A percentile compares a stretch with the other conserved stretches of the same genome.
Evolutionary conservation across 2,329 filamentous ascomycete species (phyloP).

Genomic region (Aspergillus sp.): DNA sequence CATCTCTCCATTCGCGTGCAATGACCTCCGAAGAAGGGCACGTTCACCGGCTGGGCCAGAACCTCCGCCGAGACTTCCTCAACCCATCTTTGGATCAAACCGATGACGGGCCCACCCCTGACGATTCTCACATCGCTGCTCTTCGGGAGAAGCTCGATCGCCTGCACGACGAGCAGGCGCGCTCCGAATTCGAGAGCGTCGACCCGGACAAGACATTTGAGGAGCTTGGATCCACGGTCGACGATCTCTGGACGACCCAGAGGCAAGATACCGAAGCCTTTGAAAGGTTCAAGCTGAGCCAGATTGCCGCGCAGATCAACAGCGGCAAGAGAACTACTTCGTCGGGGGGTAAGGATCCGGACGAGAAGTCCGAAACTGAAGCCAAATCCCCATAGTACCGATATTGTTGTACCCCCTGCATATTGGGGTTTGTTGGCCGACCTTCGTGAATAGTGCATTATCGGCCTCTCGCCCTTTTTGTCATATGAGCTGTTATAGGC

Average conservation of each 20-base stretch:
- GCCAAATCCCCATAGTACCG: no score
- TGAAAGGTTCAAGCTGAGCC: conserved; percentile 35
- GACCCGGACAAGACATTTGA: conserved; percentile 33
- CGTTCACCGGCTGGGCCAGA: conserved; percentile 59
- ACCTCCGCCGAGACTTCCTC: conserved; percentile 55
- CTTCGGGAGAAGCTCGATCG: conserved; percentile 36
- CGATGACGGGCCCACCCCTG: conserved; percentile 23
- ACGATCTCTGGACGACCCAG: conserved; percentile 36
- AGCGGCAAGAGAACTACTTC: conserved; percentile 22
- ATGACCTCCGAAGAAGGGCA: conserved; percentile 61
- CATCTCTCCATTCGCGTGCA: conserved; percentile 57
- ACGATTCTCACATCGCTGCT: conserved; percentile 37
- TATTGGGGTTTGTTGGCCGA: no score
- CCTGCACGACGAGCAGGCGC: conserved; percentile 34
- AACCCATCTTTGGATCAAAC: conserved; percentile 36
- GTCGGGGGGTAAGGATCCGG: conserved; percentile 3
- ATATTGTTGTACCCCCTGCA: no score
- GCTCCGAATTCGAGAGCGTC: conserved; percentile 29
- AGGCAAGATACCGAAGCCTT: conserved; percentile 37
- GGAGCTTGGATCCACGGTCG: conserved; percentile 36
- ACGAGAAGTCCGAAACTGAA: not conserved
- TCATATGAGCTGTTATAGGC: no score
- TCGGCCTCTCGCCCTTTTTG: no score
- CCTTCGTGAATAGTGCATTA: no score
- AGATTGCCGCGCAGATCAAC: conserved; percentile 39